phyloP scores from a whole-genome alignment of 345 rosid species.

The Hevea brasiliensis region DNA sequence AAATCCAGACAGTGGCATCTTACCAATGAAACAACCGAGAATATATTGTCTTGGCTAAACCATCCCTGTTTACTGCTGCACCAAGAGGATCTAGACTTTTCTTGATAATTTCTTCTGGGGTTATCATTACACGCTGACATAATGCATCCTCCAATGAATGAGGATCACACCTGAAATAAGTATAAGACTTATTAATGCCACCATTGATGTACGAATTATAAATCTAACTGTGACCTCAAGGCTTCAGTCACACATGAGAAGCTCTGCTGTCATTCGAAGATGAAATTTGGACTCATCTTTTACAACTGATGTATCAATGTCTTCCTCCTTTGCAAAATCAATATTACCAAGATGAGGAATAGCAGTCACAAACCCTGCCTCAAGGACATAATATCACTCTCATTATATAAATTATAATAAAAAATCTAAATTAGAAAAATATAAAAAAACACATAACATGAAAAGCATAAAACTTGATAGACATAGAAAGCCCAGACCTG shows the following conservation, averaged over 20 bases:
- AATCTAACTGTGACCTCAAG: slow-evolving; percentile 21
- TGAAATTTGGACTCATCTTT: slow-evolving; percentile 65
- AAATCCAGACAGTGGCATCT: slow-evolving; percentile 15
- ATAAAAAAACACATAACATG: neutral
- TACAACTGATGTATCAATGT: slow-evolving; percentile 62
- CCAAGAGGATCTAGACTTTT: slow-evolving; percentile 74
- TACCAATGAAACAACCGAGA: slow-evolving; percentile 86
- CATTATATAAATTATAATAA: too few relatives aligned
- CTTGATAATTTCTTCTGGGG: slow-evolving; percentile 80
- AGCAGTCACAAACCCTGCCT: slow-evolving; percentile 66
- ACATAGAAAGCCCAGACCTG: slow-evolving; percentile 53
- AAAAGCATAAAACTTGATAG: neutral
- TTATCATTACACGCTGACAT: slow-evolving; percentile 76
- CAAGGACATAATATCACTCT: neutral
- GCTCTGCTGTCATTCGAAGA: slow-evolving; percentile 72
- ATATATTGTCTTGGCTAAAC: slow-evolving; percentile 88
- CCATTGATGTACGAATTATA: slow-evolving; percentile 12
- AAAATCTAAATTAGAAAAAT: too few relatives aligned
- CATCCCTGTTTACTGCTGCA: slow-evolving; percentile 82
- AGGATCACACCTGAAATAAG: slow-evolving; percentile 67
- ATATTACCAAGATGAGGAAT: slow-evolving; percentile 93
- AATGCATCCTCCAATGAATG: slow-evolving; percentile 67
- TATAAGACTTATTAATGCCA: slow-evolving; percentile 7
- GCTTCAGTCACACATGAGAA: slow-evolving; percentile 56
- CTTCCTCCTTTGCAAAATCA: slow-evolving; percentile 61